These are phyloP conservation scores for Solanum raphanifolium DNA, from an alignment of 257 asterid species.

Conservation along the genomic window DNA sequence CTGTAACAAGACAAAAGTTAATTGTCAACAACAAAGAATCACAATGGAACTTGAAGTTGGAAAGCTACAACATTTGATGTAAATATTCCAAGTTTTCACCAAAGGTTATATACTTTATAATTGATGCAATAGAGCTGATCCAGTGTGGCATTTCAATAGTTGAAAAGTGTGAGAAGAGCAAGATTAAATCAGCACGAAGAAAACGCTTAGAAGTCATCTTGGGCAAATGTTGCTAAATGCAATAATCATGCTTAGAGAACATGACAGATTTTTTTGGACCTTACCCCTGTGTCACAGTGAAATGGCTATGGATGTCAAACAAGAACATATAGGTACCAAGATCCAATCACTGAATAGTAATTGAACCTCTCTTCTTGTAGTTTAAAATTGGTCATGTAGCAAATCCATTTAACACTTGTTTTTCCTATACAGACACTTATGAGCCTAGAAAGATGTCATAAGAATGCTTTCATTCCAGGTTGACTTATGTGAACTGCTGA, in stretches of 20 bases:
- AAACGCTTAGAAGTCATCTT: neutral
- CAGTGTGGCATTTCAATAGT: neutral
- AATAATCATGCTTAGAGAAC: neutral
- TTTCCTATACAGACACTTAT: neutral
- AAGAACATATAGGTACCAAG: neutral
- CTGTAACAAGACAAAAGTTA: constrained; percentile 26
- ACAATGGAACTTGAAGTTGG: neutral
- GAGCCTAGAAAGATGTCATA: neutral
- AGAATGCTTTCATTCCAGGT: neutral
- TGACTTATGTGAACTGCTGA: neutral
- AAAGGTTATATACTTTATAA: neutral
- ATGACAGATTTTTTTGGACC: neutral
- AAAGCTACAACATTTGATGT: neutral
- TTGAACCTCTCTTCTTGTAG: neutral
- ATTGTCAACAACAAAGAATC: neutral
- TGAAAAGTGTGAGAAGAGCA: neutral
- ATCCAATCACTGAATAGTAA: neutral
- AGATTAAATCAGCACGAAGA: neutral
- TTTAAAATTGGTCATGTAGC: neutral
- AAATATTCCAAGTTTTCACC: neutral
- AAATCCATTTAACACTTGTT: neutral
- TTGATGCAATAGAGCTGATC: neutral
- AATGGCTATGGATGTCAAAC: neutral
- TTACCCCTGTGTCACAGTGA: neutral
- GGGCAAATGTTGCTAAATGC: neutral